A percentile compares a stretch with the other conserved stretches of the same genome.
These are phyloP conservation scores for Anthracocystis panici-leucophaei DNA, from an alignment of 1,284 basidiomycete species.

Conservation along the genomic window DNA sequence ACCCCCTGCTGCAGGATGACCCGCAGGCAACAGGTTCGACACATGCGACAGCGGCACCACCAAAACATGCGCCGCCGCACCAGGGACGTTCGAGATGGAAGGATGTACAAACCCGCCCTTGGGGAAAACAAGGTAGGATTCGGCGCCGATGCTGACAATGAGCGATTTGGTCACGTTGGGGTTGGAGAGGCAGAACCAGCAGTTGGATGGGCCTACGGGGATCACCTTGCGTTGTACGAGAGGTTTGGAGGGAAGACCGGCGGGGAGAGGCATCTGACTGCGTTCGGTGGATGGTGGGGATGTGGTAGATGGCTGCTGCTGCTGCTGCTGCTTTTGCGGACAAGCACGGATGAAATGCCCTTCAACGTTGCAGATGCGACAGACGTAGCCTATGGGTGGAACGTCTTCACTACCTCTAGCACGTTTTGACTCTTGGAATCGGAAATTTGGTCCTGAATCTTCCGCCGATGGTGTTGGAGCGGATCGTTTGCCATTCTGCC, in stretches of 20 bases:
- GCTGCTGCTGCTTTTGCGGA: slow-evolving; percentile 24
- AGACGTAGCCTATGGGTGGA: slow-evolving; percentile 57
- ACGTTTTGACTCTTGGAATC: slow-evolving; percentile 32
- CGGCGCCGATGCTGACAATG: slow-evolving; percentile 57
- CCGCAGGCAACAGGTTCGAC: slow-evolving; percentile 19
- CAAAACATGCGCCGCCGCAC: slow-evolving; percentile 61
- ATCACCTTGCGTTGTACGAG: slow-evolving; percentile 17
- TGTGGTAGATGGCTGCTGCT: background rate
- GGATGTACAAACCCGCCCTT: slow-evolving; percentile 59
- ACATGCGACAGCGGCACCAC: slow-evolving; percentile 61
- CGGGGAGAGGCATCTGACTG: slow-evolving; percentile 26
- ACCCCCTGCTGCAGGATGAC: slow-evolving; percentile 7
- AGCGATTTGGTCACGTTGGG: slow-evolving; percentile 60
- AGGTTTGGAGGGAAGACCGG: slow-evolving; percentile 34
- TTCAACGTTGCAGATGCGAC: slow-evolving; percentile 42
- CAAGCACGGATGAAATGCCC: slow-evolving; percentile 56
- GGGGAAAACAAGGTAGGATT: slow-evolving; percentile 63
- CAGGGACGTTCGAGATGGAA: slow-evolving; percentile 35
- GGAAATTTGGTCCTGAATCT: slow-evolving; percentile 37
- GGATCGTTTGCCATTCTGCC: slow-evolving; percentile 9
- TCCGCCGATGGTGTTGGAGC: background rate
- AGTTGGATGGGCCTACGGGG: slow-evolving; percentile 63
- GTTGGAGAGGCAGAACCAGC: slow-evolving; percentile 69
- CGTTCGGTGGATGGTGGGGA: background rate
- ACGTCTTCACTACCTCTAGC: slow-evolving; percentile 20